phyloP scores from a whole-genome alignment of 192 early-diverging fungal species.

The Jimgerdemannia flammicorona region DNA sequence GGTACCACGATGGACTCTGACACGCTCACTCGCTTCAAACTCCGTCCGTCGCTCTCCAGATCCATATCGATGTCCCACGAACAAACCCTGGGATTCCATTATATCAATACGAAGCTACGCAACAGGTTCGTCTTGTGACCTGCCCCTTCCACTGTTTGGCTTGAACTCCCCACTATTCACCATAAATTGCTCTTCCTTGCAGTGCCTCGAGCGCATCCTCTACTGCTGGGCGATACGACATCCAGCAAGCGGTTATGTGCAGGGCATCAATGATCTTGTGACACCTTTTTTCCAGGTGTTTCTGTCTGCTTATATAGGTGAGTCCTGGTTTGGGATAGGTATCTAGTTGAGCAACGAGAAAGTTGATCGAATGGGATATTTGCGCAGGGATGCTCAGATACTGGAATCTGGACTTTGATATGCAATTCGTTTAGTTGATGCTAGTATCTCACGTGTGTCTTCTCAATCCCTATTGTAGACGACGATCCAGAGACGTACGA shows the following conservation, averaged over 20 bases:
- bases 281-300: slow-evolving; percentile 97
- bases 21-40: too few relatives aligned
- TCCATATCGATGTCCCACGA: slow-evolving; percentile 92
- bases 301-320: slow-evolving; percentile 66
- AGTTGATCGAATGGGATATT: too few relatives aligned
- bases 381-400: too few relatives aligned
- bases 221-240: slow-evolving; percentile 98
- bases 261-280: slow-evolving; percentile 98
- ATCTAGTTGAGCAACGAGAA: too few relatives aligned
- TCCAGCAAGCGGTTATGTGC: slow-evolving; percentile 98
- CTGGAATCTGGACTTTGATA: too few relatives aligned
- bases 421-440: background rate
- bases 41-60: slow-evolving; percentile 31
- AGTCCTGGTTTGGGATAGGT: too few relatives aligned
- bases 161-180: background rate
- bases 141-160: background rate
- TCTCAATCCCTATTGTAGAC: slow-evolving; percentile 22
- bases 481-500: slow-evolving; percentile 55
- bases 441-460: slow-evolving; percentile 2
- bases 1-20: too few relatives aligned
- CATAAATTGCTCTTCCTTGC: slow-evolving; percentile 1
- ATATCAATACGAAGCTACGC: slow-evolving; percentile 79
- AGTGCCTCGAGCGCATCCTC: slow-evolving; percentile 87
- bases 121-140: slow-evolving; percentile 48
- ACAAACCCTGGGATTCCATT: slow-evolving; percentile 84